Base-by-base conservation (phyloP, 139 green algal genomes). In the Chlamydomonas sp. region DNA sequence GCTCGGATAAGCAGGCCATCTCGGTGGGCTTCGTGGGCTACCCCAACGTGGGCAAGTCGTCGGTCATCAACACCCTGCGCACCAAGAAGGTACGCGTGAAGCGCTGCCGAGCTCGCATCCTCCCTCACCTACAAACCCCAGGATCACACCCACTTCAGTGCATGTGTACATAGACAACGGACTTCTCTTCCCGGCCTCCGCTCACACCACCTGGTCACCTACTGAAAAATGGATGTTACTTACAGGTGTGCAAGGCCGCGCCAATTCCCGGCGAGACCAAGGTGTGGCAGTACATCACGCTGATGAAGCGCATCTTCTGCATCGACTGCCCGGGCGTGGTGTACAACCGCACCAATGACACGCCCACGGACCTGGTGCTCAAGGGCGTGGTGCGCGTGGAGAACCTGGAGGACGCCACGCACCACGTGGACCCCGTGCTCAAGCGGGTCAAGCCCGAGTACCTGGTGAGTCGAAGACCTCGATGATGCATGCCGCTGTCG, bases 221-320 rank as follows among this genome's bases (percentile, higher is more conserved):
- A 4, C 68, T 74, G 10, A 74, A 12, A 4, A 17, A 4, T 74
- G n/a, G 10, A 4, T 77, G 63, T 66, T 63, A n/a, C 63, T 0
- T 9, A 20, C 76, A 97, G 93, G 97, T 99, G 62, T 99, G 97
- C 95, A 98, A 98, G 69, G 94, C 96, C 57, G 97, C 98, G 4
- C 98, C 98, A 0, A 93, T 99, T 5, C 98, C 98, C 2, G 98
- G 98, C 1, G 96, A 99, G 94, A 99, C 98, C 78, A 99, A 99
- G 94, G 95, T 99, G 83, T 99, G 98, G 98, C 98, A 99, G 93
- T 99, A 99, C 95, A 97, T 99, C 92, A 99, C 97, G 49, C 95
- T 99, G 16, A 99, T 98, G 93, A 99, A 99, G 96, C 95, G 96
- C 84, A 99, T 99, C 92, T 99, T 99, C 94, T 96, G 99, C 74